Evolutionary conservation across 2,329 filamentous ascomycete genomes (phyloP).

Genomic region (Coniochaeta pulveracea): DNA sequence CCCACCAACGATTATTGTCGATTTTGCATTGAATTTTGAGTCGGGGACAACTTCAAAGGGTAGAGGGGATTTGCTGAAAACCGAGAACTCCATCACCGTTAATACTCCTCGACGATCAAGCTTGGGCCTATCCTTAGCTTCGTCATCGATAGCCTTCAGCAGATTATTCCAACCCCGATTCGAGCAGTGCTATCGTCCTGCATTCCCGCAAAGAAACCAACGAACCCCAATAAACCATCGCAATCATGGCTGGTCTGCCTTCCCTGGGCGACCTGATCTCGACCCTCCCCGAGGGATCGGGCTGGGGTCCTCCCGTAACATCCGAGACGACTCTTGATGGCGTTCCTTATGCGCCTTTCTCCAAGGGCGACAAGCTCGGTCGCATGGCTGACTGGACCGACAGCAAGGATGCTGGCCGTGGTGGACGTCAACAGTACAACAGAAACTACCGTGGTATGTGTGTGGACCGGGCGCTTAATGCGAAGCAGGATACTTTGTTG

Average conservation of each 20-base stretch:
- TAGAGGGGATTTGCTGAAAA: no score
- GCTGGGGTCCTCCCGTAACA: slow-evolving; percentile 80
- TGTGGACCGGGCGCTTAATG: background rate
- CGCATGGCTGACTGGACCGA: slow-evolving; percentile 99
- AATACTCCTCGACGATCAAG: no score
- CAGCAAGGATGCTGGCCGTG: slow-evolving; percentile 69
- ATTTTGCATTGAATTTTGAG: slow-evolving; percentile 12
- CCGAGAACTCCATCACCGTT: no score
- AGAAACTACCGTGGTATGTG: slow-evolving; percentile 77
- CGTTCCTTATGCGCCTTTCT: slow-evolving; percentile 95
- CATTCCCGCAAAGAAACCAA: background rate
- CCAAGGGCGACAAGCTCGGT: slow-evolving; percentile 95
- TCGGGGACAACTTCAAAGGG: background rate
- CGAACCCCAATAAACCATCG: background rate
- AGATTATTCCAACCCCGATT: background rate
- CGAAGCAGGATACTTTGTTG: no score
- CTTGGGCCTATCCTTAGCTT: background rate
- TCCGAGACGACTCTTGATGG: slow-evolving; percentile 84
- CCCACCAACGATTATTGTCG: slow-evolving; percentile 11
- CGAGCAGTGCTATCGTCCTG: background rate
- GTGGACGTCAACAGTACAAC: slow-evolving; percentile 80
- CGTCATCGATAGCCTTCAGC: background rate
- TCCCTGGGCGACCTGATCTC: slow-evolving; percentile 52
- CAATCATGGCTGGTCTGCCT: slow-evolving; percentile 13
- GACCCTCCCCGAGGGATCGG: slow-evolving; percentile 61